Base-by-base conservation (phyloP, 805 yeast genomes). In the Kodamaea neixiangensis region DNA sequence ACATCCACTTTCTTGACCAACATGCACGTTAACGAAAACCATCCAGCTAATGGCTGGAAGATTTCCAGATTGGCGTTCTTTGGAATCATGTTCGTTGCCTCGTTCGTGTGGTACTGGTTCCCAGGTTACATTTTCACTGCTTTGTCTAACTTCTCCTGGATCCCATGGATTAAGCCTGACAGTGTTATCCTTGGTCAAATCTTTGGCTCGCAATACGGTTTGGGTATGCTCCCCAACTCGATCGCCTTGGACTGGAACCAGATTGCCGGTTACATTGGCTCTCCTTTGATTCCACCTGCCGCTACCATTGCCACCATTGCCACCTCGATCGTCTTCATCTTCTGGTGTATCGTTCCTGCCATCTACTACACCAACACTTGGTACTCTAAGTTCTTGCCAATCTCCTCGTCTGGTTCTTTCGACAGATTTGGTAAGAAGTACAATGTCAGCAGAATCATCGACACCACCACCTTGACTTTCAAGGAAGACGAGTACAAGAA, bases 221-320 rank as follows among this genome's bases (percentile, higher is more conserved):
- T 85, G 52, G 90, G 89, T 17, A 60, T 83, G 62, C 65, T 83
- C 56, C 91, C 91, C 9, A 56, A 56, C 53, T 39, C 33, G 40
- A 63, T 84, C 42, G 80, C 87, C 14, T 83, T 86, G 59, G 89
- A 85, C 66, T 86, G 89, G 89, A 78, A 79, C 58, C 82, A 81
- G 60, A 71, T 84, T 38, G 77, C 83, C 7, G 76, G 74, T 51
- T 78, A 75, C 65, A 67, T 80, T 54, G 84, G 84, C 14, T 79
- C 85, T 17, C 89, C 90, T 9, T 73, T 86, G 61, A 73, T 83
- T 48, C 85, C 88, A 7, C 89, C 90, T 15, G 76, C 79, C 21
- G 65, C 76, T 13, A 68, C 79, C n/a, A 72, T 81, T 18, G 66
- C 78, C 31, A 71, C 82, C 18, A 62, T 79, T 39, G 66, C 81